phyloP scores from a whole-genome alignment of 768 basidiomycete species.

The Leccinum sublutescens region DNA sequence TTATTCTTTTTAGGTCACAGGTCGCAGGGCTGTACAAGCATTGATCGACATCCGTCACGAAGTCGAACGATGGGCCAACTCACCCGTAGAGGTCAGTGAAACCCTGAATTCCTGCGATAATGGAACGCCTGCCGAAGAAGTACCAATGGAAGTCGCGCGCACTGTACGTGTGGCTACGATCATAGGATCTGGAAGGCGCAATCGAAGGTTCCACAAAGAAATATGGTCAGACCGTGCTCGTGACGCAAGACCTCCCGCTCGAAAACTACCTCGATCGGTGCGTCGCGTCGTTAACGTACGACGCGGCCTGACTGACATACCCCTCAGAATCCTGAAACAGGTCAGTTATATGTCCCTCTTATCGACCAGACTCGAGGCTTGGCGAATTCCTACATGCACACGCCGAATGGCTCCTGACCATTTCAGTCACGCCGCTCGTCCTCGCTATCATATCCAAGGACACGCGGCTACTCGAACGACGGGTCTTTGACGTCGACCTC shows the following conservation, averaged over 20 bases:
- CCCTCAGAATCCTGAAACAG: constrained; percentile 72
- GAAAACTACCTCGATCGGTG: constrained; percentile 91
- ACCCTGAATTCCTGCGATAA: no score
- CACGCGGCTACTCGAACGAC: constrained; percentile 86
- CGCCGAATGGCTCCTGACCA: constrained; percentile 90
- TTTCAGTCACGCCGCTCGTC: constrained; percentile 90
- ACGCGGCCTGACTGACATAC: not conserved
- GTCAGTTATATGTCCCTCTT: constrained; percentile 76
- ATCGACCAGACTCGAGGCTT: not conserved
- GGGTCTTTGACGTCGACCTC: constrained; percentile 96
- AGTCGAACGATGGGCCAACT: no score
- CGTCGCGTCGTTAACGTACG: not conserved
- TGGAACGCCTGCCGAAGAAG: no score
- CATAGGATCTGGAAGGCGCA: no score
- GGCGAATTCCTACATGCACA: not conserved
- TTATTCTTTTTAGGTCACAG: no score
- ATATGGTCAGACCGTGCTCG: constrained; percentile 35
- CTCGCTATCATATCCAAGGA: constrained; percentile 96
- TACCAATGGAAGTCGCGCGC: no score
- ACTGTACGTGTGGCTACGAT: no score
- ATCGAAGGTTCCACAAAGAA: no score
- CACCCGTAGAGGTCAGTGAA: no score
- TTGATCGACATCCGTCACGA: no score
- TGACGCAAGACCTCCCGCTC: constrained; percentile 89
- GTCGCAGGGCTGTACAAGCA: no score